Evolutionary conservation across 176 grass and related monocot species (phyloP).

Genomic region (Musa troglodytarum): DNA sequence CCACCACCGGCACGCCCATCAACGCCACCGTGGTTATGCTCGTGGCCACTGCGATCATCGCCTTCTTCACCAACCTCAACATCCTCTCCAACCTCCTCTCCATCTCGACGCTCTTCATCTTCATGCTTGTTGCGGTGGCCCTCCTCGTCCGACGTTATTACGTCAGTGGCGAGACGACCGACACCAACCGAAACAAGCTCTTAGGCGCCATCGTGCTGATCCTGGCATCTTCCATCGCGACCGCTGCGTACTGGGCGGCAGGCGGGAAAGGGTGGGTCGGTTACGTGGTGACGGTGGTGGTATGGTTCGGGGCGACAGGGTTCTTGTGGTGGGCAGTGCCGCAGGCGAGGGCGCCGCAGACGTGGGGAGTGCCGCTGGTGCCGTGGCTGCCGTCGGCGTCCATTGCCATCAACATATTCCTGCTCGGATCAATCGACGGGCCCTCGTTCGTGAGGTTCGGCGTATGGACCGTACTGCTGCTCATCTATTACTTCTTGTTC

Average conservation of each 20-base stretch:
- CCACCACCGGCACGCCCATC: slow-evolving; percentile 9
- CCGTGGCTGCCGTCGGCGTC: slow-evolving; percentile 20
- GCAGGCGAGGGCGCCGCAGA: slow-evolving; percentile 10
- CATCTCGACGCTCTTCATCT: slow-evolving; percentile 23
- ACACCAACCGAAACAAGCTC: background rate
- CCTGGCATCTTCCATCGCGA: slow-evolving; percentile 1
- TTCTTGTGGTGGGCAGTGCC: slow-evolving; percentile 10
- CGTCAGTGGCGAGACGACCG: background rate
- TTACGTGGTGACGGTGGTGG: background rate
- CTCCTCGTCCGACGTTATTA: slow-evolving; percentile 23
- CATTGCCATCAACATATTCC: slow-evolving; percentile 18
- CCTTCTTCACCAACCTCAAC: slow-evolving; percentile 14
- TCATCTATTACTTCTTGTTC: slow-evolving; percentile 17
- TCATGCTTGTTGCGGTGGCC: slow-evolving; percentile 15
- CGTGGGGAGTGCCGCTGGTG: slow-evolving; percentile 22
- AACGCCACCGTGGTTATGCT: slow-evolving; percentile 17
- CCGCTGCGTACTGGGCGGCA: background rate
- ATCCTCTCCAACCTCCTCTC: slow-evolving; percentile 13
- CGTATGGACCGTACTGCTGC: slow-evolving; percentile 8
- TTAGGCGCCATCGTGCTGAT: background rate
- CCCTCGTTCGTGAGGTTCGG: slow-evolving; percentile 8
- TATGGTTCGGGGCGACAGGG: background rate
- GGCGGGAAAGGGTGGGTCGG: background rate
- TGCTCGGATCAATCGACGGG: slow-evolving; percentile 13
- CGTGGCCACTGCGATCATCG: slow-evolving; percentile 7